These are phyloP conservation scores for Albophoma yamanashiensis DNA, from an alignment of 2,329 filamentous ascomycete species.

Conservation along the genomic window DNA sequence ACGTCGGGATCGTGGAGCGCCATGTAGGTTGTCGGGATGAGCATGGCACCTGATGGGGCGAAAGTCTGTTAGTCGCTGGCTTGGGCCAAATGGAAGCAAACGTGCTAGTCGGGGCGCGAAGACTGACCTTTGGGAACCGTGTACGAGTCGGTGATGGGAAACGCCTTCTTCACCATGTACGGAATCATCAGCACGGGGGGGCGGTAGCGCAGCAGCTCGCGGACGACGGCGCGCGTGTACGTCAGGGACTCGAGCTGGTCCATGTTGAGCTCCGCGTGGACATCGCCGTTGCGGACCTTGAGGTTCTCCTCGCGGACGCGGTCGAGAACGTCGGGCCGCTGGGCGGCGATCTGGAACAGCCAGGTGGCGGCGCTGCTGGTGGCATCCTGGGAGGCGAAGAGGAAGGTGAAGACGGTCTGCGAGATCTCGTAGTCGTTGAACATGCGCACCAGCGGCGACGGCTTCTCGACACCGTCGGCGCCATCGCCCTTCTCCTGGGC, in stretches of 20 bases:
- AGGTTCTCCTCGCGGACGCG: conserved; percentile 89
- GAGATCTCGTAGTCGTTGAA: conserved; percentile 88
- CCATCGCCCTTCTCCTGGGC: conserved; percentile 62
- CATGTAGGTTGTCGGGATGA: conserved; percentile 84
- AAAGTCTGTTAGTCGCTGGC: neutral
- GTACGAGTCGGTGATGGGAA: conserved; percentile 79
- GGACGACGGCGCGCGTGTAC: conserved; percentile 86
- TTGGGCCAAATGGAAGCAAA: neutral
- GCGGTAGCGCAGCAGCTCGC: conserved; percentile 84
- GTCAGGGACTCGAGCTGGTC: conserved; percentile 81
- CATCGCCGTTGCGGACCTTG: conserved; percentile 62
- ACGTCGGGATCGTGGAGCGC: conserved; percentile 87
- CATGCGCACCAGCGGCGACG: conserved; percentile 67
- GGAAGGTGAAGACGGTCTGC: conserved; percentile 89
- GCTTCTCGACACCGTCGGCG: conserved; percentile 66
- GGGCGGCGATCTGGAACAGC: conserved; percentile 89
- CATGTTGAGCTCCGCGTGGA: conserved; percentile 60
- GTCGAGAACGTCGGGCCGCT: conserved; percentile 85
- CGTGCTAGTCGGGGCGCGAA: neutral
- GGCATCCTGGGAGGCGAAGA: conserved; percentile 95
- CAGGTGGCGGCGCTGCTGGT: conserved; percentile 89
- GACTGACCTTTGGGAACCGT: conserved; percentile 75
- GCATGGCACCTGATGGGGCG: conserved; percentile 59
- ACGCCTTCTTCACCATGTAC: conserved; percentile 88
- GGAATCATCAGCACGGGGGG: conserved; percentile 97